These are phyloP conservation scores for Chlamydomonas incerta DNA, from an alignment of 139 green algal species.

Conservation along the genomic window DNA sequence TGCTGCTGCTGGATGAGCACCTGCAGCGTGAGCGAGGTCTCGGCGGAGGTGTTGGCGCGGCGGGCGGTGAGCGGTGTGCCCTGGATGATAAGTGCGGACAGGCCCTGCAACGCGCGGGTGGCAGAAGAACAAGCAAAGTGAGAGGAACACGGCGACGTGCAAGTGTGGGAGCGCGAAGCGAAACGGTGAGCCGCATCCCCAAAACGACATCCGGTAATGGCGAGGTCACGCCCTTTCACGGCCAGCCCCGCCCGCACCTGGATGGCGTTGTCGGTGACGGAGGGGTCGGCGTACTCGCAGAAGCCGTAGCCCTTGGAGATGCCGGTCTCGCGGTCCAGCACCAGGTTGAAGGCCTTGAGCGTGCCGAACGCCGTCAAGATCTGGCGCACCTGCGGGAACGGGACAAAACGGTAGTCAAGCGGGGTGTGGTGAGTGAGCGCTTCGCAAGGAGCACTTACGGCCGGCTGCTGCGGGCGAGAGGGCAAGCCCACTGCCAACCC, in stretches of 20 bases:
- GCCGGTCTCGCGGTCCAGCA: constrained; percentile 52
- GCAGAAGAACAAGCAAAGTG: background rate
- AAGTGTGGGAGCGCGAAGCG: too few species aligned
- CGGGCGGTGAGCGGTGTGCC: constrained; percentile 47
- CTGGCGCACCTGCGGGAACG: constrained; percentile 47
- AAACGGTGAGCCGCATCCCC: too few species aligned
- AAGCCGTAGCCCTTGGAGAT: constrained; percentile 53
- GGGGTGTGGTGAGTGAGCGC: too few species aligned
- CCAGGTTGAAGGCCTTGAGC: constrained; percentile 62
- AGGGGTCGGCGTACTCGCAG: constrained; percentile 54
- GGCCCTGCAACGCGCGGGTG: constrained; percentile 22
- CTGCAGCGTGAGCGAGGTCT: constrained; percentile 6
- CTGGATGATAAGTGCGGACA: constrained; percentile 42
- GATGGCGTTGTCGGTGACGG: constrained; percentile 46
- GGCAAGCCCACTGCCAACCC: too few species aligned
- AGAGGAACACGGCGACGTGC: too few species aligned
- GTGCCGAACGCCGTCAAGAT: constrained; percentile 61
- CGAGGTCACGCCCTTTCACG: too few species aligned
- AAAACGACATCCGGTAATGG: too few species aligned
- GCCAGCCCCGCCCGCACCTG: constrained; percentile 21
- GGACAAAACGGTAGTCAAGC: too few species aligned
- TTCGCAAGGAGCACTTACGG: too few species aligned
- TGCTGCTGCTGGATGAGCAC: constrained; percentile 32
- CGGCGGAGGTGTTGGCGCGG: constrained; percentile 37
- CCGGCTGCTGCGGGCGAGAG: too few species aligned